These are phyloP conservation scores for Cercophora newfieldiana DNA, from an alignment of 495 filamentous ascomycete genomes.

Conservation along the genomic window DNA sequence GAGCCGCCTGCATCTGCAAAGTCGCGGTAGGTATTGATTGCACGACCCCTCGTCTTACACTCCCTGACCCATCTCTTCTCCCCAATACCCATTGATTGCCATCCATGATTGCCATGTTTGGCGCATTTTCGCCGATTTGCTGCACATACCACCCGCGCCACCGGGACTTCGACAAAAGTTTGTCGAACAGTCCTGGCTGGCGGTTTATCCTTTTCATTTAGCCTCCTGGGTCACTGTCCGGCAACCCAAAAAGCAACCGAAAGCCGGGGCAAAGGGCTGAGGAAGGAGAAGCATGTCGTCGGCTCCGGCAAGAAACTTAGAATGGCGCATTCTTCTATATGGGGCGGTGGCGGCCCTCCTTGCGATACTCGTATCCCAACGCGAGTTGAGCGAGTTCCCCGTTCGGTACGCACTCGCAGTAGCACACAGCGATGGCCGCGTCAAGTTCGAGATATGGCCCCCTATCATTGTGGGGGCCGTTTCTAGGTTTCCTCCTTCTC, in stretches of 20 bases:
- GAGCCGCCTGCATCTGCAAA: slow-evolving; percentile 21
- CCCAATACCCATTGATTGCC: neutral
- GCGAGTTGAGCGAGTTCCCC: slow-evolving; percentile 15
- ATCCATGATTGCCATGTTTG: neutral
- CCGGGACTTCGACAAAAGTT: neutral
- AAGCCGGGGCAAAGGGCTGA: too few species aligned
- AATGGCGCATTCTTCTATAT: slow-evolving; percentile 15
- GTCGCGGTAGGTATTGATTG: slow-evolving; percentile 19
- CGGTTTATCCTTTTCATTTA: neutral
- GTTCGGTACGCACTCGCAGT: slow-evolving; percentile 17
- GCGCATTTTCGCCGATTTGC: neutral
- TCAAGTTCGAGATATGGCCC: neutral
- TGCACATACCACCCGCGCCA: neutral
- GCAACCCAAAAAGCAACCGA: neutral
- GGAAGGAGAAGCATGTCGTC: neutral
- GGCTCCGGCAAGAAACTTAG: neutral
- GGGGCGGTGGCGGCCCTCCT: slow-evolving; percentile 22
- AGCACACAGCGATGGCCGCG: neutral
- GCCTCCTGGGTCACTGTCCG: neutral
- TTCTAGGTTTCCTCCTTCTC: neutral
- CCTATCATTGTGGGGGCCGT: neutral
- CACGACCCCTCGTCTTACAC: neutral
- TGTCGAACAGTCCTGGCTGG: neutral
- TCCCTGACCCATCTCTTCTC: neutral
- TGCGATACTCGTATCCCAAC: slow-evolving; percentile 26